Conservation (phyloP, 1,139 yeast species). For the Hemisphaericaspora subhashii region DNA sequence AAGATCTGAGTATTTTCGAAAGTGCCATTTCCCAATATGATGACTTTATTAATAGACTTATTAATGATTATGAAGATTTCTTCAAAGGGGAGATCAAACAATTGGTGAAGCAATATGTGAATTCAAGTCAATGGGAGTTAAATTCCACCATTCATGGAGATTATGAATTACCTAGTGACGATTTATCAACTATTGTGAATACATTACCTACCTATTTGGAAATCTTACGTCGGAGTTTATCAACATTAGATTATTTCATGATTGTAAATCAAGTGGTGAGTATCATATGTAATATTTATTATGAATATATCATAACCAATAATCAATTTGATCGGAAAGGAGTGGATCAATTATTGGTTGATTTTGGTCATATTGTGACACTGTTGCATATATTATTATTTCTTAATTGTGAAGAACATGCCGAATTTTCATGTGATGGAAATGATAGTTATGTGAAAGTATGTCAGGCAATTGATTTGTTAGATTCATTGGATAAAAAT, state of each 20-base stretch:
- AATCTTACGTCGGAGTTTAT: conserved; percentile 30
- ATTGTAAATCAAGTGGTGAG: conserved; percentile 41
- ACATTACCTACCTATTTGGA: conserved; percentile 37
- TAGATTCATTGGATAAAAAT: conserved; percentile 27
- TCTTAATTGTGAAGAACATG: conserved; percentile 12
- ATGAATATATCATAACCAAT: conserved; percentile 61
- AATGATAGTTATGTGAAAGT: conserved; percentile 31
- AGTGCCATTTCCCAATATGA: conserved; percentile 49
- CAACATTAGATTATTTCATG: conserved; percentile 29
- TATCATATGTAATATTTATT: conserved; percentile 48
- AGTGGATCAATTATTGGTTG: conserved; percentile 53
- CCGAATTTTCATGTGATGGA: conserved; percentile 24
- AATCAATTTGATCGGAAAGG: conserved; percentile 63
- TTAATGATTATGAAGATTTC: conserved; percentile 41
- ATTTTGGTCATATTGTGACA: conserved; percentile 48
- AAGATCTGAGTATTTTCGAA: conserved; percentile 52
- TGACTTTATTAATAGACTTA: conserved; percentile 37
- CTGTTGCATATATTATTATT: conserved; percentile 29
- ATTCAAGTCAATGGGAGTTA: conserved; percentile 38
- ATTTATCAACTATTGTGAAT: conserved; percentile 36
- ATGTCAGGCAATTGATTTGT: conserved; percentile 41
- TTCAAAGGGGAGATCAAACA: conserved; percentile 52
- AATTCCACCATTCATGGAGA: conserved; percentile 20
- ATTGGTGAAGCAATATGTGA: conserved; percentile 53
- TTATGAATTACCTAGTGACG: conserved; percentile 29